Conservation (phyloP, 331 rosid genomes). For the Quercus phellos region DNA sequence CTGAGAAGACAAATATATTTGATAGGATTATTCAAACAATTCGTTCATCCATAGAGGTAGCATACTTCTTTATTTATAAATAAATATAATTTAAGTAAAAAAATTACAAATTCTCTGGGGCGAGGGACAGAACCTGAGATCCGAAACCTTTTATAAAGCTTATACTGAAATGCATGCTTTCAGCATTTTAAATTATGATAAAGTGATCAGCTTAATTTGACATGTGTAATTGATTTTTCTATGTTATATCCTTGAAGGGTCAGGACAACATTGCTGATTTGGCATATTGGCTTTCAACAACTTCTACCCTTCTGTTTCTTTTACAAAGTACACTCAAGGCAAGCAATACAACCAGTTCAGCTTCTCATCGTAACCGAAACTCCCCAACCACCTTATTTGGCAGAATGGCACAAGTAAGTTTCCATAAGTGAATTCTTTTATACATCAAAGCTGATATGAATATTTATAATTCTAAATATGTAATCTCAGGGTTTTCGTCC, state of each 20-base stretch:
- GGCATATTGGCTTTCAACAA: constrained; percentile 86
- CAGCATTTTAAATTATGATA: not conserved
- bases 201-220: constrained; percentile 1
- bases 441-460: not conserved
- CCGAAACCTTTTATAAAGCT: too few relatives aligned
- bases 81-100: too few relatives aligned
- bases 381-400: constrained; percentile 77
- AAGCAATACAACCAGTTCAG: constrained; percentile 48
- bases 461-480: constrained; percentile 4
- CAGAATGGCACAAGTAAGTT: constrained; percentile 77
- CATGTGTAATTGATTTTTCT: constrained; percentile 7
- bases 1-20: constrained; percentile 73
- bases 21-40: constrained; percentile 68
- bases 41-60: constrained; percentile 64
- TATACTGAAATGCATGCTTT: not conserved
- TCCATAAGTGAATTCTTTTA: constrained; percentile 9
- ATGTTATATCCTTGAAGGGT: constrained; percentile 37
- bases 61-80: not conserved
- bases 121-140: too few relatives aligned
- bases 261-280: constrained; percentile 59
- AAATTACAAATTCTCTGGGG: too few relatives aligned
- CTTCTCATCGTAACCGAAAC: constrained; percentile 50
- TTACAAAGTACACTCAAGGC: constrained; percentile 83
- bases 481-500: constrained; percentile 68
- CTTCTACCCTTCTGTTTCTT: constrained; percentile 72